These are phyloP conservation scores for Aspergillus sp. DNA, from an alignment of 2,329 filamentous ascomycete species.

Conservation along the genomic window DNA sequence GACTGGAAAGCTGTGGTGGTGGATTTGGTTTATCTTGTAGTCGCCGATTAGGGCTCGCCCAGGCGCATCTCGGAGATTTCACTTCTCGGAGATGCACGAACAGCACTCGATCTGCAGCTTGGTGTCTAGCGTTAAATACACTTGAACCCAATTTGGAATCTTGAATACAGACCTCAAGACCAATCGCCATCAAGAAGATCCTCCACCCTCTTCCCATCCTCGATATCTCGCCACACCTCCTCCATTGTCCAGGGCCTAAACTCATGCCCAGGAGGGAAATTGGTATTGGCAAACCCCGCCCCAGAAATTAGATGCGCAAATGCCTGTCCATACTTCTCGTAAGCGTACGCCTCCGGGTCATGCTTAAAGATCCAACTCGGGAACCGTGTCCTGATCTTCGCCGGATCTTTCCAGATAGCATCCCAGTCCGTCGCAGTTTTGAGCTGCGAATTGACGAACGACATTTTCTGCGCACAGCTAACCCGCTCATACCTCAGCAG, in stretches of 20 bases:
- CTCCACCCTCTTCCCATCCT: conserved; percentile 26
- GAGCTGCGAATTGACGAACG: conserved; percentile 42
- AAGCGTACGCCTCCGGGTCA: conserved; percentile 15
- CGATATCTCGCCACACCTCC: conserved; percentile 42
- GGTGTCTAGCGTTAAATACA: too few species aligned
- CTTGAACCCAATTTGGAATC: too few species aligned
- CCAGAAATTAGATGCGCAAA: conserved; percentile 26
- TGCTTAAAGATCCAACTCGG: conserved; percentile 12
- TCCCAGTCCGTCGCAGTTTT: conserved; percentile 11
- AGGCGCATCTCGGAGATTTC: background rate
- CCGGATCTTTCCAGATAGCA: conserved; percentile 7
- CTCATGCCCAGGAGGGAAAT: conserved; percentile 45
- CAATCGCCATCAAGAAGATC: conserved; percentile 16
- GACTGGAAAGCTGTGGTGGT: background rate
- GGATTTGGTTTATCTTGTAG: background rate
- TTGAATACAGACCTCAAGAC: background rate
- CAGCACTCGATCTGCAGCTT: too few species aligned
- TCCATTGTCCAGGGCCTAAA: conserved; percentile 46
- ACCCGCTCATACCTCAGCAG: conserved; percentile 45
- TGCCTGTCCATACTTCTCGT: conserved; percentile 12
- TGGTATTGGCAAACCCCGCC: conserved; percentile 45
- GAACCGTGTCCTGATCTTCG: conserved; percentile 1
- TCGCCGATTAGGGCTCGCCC: background rate
- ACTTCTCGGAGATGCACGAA: background rate
- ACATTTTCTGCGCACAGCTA: conserved; percentile 50